Evolutionary conservation across 2,329 filamentous ascomycete species (phyloP).

Genomic region (Alternaria infectoria): DNA sequence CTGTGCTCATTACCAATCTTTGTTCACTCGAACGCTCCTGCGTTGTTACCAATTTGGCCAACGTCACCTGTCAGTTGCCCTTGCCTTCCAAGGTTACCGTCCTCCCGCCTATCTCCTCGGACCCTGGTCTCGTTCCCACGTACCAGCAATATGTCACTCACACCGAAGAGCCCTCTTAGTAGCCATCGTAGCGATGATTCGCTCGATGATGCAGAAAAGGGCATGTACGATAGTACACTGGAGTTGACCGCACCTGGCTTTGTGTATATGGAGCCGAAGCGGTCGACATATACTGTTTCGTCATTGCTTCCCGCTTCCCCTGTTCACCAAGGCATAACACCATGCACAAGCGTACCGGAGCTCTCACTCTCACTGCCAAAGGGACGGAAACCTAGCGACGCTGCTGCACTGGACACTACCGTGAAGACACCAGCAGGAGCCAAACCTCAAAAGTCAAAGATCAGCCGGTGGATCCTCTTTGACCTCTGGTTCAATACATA

Average conservation of each 20-base stretch:
- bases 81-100: background rate
- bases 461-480: conserved; percentile 39
- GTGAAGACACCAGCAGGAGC: conserved; percentile 20
- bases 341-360: conserved; percentile 40
- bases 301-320: conserved; percentile 31
- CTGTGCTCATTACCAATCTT: conserved; percentile 17
- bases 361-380: conserved; percentile 33
- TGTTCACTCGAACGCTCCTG: conserved; percentile 3
- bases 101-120: background rate
- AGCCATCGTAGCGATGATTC: conserved; percentile 29
- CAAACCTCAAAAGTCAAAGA: conserved; percentile 25
- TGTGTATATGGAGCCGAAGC: conserved; percentile 32
- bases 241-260: conserved; percentile 34
- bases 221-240: conserved; percentile 35
- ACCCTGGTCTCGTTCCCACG: conserved; percentile 1
- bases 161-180: conserved; percentile 22
- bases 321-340: conserved; percentile 44
- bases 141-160: conserved; percentile 29
- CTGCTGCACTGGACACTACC: conserved; percentile 19
- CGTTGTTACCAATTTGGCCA: background rate
- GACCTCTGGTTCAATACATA: conserved; percentile 47
- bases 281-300: conserved; percentile 10
- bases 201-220: conserved; percentile 43
- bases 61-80: background rate
- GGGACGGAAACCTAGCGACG: conserved; percentile 22